Percentiles rank a stretch among this genome's conserved stretches.
phyloP scores from a whole-genome alignment of 106 monocot species.

The Dendrobium huoshanense region DNA sequence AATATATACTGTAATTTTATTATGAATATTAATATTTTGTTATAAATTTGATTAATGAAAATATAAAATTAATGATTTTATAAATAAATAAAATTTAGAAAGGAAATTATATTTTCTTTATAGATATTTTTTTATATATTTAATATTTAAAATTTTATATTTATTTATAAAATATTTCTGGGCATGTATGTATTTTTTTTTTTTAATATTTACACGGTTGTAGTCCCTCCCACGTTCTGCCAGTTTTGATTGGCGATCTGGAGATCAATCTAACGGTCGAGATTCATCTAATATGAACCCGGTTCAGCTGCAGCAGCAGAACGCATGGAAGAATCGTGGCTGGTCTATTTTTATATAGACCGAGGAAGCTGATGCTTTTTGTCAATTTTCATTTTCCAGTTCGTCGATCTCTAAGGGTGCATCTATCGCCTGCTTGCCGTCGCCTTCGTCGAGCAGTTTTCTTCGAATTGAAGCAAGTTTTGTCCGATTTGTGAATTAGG shows the following conservation, averaged over 20 bases:
- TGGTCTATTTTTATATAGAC: neutral
- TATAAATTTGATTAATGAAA: too few species aligned
- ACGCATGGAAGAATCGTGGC: neutral
- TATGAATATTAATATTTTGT: too few species aligned
- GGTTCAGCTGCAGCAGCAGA: neutral
- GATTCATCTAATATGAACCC: neutral
- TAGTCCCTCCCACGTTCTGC: too few species aligned
- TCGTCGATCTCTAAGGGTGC: neutral
- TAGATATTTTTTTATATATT: too few species aligned
- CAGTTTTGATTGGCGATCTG: neutral
- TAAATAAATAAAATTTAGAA: too few species aligned
- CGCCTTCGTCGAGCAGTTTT: neutral
- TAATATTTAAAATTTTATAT: too few species aligned
- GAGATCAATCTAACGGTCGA: neutral
- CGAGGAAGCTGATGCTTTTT: neutral
- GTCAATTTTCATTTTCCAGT: neutral
- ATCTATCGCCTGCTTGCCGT: neutral
- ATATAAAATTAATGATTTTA: too few species aligned
- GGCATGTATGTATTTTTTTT: too few species aligned
- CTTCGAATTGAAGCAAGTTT: neutral
- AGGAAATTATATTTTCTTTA: too few species aligned
- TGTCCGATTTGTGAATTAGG: neutral
- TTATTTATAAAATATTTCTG: too few species aligned
- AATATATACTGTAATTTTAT: too few species aligned
- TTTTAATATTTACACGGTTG: too few species aligned